These are phyloP conservation scores for Alternaria tenuissima DNA, from an alignment of 2,329 filamentous ascomycete genomes.

Conservation along the genomic window DNA sequence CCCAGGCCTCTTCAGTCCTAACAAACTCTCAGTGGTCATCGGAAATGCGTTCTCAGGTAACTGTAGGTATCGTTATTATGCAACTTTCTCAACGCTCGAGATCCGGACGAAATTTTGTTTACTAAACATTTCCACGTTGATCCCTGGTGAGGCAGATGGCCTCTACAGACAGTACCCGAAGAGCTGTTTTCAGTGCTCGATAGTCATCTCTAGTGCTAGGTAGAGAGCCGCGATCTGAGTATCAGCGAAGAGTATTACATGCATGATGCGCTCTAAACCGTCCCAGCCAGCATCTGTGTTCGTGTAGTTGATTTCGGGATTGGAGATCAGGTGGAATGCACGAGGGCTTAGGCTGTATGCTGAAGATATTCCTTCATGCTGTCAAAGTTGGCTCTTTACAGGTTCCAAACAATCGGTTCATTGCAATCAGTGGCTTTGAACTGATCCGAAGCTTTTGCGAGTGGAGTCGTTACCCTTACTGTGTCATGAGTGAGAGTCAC, in stretches of 20 bases:
- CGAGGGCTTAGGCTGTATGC: background rate
- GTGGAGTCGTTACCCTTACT: background rate
- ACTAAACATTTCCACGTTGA: constrained; percentile 41
- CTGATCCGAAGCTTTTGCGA: background rate
- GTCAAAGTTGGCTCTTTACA: background rate
- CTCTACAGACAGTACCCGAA: constrained; percentile 45
- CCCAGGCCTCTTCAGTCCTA: constrained; percentile 40
- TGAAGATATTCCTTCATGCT: background rate
- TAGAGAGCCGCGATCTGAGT: constrained; percentile 22
- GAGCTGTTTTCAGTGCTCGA: constrained; percentile 46
- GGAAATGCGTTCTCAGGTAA: constrained; percentile 44
- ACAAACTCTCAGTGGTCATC: constrained; percentile 50
- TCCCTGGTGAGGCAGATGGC: constrained; percentile 44
- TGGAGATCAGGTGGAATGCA: background rate
- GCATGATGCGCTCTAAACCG: constrained; percentile 30
- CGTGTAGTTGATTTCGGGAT: background rate
- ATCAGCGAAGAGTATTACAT: constrained; percentile 19
- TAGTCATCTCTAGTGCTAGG: constrained; percentile 28
- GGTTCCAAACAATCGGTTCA: background rate
- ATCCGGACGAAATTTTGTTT: background rate
- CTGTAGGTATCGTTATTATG: constrained; percentile 5
- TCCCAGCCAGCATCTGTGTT: constrained; percentile 18
- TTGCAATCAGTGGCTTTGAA: background rate
- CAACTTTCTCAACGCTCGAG: background rate
- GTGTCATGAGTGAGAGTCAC: background rate